These are phyloP conservation scores for Macaranga tanarius DNA, from an alignment of 441 rosid species.

Conservation along the genomic window DNA sequence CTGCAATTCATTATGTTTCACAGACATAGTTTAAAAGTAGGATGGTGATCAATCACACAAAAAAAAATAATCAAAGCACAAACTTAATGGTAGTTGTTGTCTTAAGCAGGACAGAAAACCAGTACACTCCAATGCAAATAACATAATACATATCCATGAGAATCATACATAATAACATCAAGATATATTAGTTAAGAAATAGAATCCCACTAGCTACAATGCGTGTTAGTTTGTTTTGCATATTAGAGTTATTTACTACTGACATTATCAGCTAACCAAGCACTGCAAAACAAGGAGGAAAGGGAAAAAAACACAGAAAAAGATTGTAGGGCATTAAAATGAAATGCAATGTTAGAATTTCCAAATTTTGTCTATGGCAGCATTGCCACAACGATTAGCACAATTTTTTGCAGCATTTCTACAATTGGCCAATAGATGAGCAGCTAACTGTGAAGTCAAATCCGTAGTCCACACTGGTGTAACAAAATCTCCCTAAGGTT, in stretches of 20 bases:
- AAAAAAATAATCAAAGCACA: neutral
- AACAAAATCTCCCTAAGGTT: neutral
- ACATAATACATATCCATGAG: neutral
- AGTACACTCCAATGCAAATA: neutral
- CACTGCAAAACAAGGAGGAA: neutral
- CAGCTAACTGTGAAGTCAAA: neutral
- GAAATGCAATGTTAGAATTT: neutral
- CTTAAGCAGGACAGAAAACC: neutral
- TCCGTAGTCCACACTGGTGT: neutral
- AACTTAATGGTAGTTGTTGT: neutral
- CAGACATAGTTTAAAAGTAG: neutral
- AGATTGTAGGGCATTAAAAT: neutral
- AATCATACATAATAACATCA: neutral
- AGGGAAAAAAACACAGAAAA: neutral
- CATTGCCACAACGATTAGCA: neutral
- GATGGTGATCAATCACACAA: neutral
- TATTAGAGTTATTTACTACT: neutral
- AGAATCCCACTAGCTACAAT: neutral
- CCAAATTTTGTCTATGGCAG: neutral
- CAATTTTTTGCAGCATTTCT: neutral
- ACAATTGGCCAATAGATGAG: conserved; percentile 11
- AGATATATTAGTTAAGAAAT: neutral
- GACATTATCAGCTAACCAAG: neutral
- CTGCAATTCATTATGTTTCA: neutral
- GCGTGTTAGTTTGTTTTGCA: neutral